Conservation (phyloP, 2,329 filamentous ascomycete species). For the Aspergillus calidoustus region DNA sequence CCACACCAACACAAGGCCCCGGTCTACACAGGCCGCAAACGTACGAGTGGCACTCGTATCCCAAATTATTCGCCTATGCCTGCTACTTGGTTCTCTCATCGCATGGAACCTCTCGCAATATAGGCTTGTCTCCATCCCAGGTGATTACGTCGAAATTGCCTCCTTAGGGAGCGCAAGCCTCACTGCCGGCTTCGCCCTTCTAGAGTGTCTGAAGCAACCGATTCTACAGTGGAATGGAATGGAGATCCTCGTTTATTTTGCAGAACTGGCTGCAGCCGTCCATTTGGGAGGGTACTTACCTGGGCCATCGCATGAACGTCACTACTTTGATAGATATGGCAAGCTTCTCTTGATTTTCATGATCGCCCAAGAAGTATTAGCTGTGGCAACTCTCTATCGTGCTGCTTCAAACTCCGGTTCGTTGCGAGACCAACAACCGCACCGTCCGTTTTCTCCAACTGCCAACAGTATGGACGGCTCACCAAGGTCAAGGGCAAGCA, state of each 20-base stretch:
- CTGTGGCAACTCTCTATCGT: conserved; percentile 33
- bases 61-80: conserved; percentile 35
- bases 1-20: conserved; percentile 9
- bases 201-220: conserved; percentile 43
- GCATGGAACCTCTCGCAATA: conserved; percentile 41
- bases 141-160: conserved; percentile 43
- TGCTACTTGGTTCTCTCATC: conserved; percentile 36
- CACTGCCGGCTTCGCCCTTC: conserved; percentile 45
- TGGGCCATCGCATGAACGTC: conserved; percentile 33
- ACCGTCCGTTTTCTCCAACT: conserved; percentile 5
- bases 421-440: conserved; percentile 18
- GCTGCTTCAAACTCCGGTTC: conserved; percentile 3
- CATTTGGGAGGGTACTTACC: conserved; percentile 43
- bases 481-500: conserved; percentile 21
- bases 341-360: conserved; percentile 46
- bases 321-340: conserved; percentile 46
- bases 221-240: conserved; percentile 43
- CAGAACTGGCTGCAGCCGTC: conserved; percentile 43
- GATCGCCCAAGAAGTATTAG: conserved; percentile 43
- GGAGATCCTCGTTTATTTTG: conserved; percentile 45
- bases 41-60: conserved; percentile 28
- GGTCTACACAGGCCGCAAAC: conserved; percentile 11
- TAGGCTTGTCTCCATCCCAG: conserved; percentile 35
- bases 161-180: conserved; percentile 46
- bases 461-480: conserved; percentile 2